Evolutionary conservation across 2,329 filamentous ascomycete species (phyloP), one percentile per base, ranked within the genome.

Genomic region (Pseudopyricularia javanii): DNA sequence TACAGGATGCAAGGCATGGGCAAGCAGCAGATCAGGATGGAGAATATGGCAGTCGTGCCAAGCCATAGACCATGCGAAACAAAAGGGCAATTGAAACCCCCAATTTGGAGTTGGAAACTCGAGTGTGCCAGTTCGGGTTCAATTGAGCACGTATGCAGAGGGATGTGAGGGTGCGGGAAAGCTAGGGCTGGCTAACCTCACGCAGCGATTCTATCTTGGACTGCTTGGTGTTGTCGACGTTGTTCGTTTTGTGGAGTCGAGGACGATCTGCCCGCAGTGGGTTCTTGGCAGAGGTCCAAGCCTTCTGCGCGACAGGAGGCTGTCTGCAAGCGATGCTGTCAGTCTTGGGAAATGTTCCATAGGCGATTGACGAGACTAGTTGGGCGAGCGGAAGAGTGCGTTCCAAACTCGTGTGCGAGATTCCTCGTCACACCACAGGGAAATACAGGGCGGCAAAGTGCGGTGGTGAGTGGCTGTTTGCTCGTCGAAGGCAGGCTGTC

Each of bases 221-320:
- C 51, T 59, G 57, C 49, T 59, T 63, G 54, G 53, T 59, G 54
- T 58, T 51, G 34, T 59, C 60, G 49, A 54, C 54, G 43, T 52
- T 58, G 45, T 53, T 56, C 49, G 28, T 59, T 54, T 50, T 54
- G 61, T 14, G 59, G 59, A 53, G 54, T 59, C 45, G 59, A 57
- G 50, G 62, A 34, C 37, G 50, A 56, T 52, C 59, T 62, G 52
- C 59, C 61, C 33, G 62, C 62, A 52, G 63, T 60, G 52, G 62
- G 55, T 62, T 64, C 61, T 68, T 57, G 58, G 59, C 60, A 59
- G 64, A 58, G 12, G 60, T 58, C 66, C 62, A 59, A 55, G 61
- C 59, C 60, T 63, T 59, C 58, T 65, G 59, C 47, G 56, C 51
- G 51, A 60, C 57, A 34, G 63, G 58, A 62, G 62, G 54, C 60